Base-by-base conservation (phyloP, 2,329 filamentous ascomycete species). In the Trichoderma sp. region DNA sequence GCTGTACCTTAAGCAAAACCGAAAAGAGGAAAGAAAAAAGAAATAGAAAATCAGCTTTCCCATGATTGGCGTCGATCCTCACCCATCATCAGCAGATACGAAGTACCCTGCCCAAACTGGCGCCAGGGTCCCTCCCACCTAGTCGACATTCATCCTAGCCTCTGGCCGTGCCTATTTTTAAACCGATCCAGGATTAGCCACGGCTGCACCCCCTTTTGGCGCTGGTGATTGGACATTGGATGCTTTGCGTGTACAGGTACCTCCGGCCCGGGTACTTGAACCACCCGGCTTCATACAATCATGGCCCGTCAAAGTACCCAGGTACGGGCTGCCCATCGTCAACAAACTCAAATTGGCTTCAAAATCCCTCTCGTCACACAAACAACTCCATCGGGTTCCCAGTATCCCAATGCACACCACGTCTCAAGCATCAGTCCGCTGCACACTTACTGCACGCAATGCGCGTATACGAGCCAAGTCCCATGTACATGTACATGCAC, bases 1-100 rank as follows among this genome's bases (percentile, higher is more conserved):
- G 25, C 48, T 17, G 7, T 25, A 13, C n/a, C 25, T n/a, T 50
- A 19, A 17, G n/a, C 17, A 32, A 52, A 27, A 37, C 42, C 19
- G n/a, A 34, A 25, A 50, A 34, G n/a, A 34, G 17, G 35, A 34
- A 60, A 54, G 3, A 53, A 7, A 61, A 25, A 42, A 59, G 39
- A 27, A 58, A 42, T 17, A 58, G 45, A 59, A 58, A 35, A 25
- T 52, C 48, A 61, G 19, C 19, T 42, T 60, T 60, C 19, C 25
- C 42, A 17, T 60, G 17, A 48, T 66, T 54, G 25, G 42, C 65
- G 65, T 67, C 65, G 57, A 67, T 67, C 65, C 54, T 67, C 64
- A 52, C 64, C 9, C 64, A 66, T 39, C 48, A 61, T 68, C 53
- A 64, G 66, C 59, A 68, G 66, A 68, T 68, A 68, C 67, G 67